Conservation (phyloP, 345 rosid species). For the Rubroshorea leprosula region DNA sequence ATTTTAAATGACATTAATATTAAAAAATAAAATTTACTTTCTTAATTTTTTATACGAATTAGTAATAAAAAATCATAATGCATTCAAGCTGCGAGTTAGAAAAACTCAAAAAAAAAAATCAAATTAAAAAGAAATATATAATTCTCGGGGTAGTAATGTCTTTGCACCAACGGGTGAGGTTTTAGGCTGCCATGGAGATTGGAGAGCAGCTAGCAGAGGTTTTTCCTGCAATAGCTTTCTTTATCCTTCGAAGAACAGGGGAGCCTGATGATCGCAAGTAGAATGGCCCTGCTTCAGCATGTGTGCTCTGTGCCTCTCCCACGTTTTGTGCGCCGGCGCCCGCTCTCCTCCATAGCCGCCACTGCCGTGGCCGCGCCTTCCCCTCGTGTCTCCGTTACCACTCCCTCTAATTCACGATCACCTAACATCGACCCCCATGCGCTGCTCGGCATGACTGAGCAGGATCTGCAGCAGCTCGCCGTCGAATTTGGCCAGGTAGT, state of each 20-base stretch:
- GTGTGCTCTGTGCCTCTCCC: constrained; percentile 46
- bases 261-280: constrained; percentile 34
- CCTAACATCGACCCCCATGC: constrained; percentile 52
- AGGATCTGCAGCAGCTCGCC: constrained; percentile 82
- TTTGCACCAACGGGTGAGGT: constrained; percentile 14
- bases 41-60: too few species aligned
- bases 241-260: background rate
- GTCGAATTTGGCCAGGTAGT: constrained; percentile 76
- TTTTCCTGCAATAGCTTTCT: background rate
- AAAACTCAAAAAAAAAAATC: background rate
- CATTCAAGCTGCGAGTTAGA: too few species aligned
- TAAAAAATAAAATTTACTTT: too few species aligned
- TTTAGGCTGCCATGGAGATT: constrained; percentile 27
- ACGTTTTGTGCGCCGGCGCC: constrained; percentile 36
- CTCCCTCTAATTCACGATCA: constrained; percentile 31
- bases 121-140: background rate
- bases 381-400: constrained; percentile 23
- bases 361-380: constrained; percentile 25
- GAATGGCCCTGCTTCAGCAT: constrained; percentile 59
- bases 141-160: constrained; percentile 13
- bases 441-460: constrained; percentile 90
- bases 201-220: constrained; percentile 25
- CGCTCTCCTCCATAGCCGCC: constrained; percentile 18
- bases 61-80: too few species aligned
- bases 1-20: too few species aligned